Conservation (phyloP, 768 basidiomycete genomes). For the Russula earlei region DNA sequence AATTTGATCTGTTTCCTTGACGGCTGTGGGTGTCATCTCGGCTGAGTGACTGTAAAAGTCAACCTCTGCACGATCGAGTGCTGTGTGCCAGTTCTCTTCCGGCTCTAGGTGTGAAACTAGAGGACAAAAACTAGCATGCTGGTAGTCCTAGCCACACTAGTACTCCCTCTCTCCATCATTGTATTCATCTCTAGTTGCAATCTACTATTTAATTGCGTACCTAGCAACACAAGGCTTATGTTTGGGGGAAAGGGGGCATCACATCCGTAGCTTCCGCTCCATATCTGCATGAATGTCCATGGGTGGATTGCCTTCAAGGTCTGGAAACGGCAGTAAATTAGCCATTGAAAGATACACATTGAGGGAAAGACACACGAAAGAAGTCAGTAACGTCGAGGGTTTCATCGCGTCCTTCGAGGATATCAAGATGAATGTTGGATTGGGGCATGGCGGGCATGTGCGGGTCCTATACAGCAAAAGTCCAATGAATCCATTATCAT, state of each 20-base stretch:
- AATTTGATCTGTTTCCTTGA: too few relatives aligned
- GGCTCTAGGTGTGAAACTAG: too few relatives aligned
- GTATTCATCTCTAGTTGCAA: background rate
- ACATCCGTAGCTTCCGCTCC: constrained; percentile 39
- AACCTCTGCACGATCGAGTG: background rate
- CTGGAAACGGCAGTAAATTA: constrained; percentile 20
- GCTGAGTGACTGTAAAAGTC: background rate
- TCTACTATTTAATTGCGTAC: background rate
- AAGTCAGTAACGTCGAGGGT: constrained; percentile 68
- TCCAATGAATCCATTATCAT: background rate
- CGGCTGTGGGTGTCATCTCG: too few relatives aligned
- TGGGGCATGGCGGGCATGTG: constrained; percentile 55
- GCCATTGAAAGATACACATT: background rate
- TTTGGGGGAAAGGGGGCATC: background rate
- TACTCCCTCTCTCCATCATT: background rate
- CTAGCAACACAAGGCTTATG: background rate
- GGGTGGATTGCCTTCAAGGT: constrained; percentile 25
- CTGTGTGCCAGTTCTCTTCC: too few relatives aligned
- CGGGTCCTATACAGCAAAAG: constrained; percentile 37
- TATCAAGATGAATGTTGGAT: constrained; percentile 83
- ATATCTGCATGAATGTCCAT: constrained; percentile 39
- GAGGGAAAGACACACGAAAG: constrained; percentile 45
- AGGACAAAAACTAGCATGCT: too few relatives aligned
- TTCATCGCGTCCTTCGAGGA: constrained; percentile 90
- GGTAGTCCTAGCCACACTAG: too few relatives aligned